These are phyloP conservation scores for Tephrocybe sp. DNA, from an alignment of 768 basidiomycete genomes.

Conservation along the genomic window DNA sequence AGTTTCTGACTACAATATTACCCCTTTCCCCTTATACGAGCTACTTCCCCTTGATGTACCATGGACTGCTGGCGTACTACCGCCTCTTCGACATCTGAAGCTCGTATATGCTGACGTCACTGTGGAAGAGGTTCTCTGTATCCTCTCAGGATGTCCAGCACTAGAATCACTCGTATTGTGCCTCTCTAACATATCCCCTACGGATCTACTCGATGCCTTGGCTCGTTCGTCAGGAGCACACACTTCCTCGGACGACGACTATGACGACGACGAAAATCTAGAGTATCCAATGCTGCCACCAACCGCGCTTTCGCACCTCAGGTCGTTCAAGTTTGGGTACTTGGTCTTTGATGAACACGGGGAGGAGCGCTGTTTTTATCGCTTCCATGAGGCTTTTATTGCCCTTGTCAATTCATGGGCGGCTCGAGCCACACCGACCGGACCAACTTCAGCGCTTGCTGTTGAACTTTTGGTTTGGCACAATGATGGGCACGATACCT, in stretches of 20 bases:
- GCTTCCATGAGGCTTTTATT: background rate
- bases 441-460: background rate
- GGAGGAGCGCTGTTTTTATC: background rate
- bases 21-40: background rate
- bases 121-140: background rate
- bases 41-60: background rate
- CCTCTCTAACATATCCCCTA: background rate
- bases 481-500: too few species aligned
- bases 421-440: background rate
- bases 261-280: too few species aligned
- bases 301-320: background rate
- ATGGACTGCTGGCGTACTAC: background rate
- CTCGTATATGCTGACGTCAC: background rate
- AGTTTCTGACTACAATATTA: background rate
- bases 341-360: background rate
- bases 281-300: background rate
- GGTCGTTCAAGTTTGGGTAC: background rate
- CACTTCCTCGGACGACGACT: too few species aligned
- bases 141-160: background rate
- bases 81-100: background rate
- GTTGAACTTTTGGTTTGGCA: background rate
- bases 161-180: background rate
- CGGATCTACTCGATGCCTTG: background rate
- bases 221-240: background rate
- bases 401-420: conserved; percentile 1